Conservation (phyloP, 75 land plant genomes). For the Cunninghamia lanceolata region DNA sequence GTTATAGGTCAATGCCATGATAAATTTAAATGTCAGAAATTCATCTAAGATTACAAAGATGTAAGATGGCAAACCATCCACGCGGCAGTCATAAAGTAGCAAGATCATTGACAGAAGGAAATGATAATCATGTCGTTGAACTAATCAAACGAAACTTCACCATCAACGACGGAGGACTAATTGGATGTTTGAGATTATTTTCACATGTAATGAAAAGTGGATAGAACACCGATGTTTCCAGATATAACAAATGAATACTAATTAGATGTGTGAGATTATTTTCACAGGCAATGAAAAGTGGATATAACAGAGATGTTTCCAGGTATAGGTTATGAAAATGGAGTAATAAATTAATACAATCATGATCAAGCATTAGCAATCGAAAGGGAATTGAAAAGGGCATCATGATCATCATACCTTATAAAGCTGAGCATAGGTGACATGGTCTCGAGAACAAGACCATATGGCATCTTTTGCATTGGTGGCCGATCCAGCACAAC, state of each 20-base stretch:
- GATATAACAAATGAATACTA: neutral
- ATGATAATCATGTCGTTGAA: neutral
- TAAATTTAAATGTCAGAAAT: neutral
- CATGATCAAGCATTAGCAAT: neutral
- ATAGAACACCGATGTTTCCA: conserved; percentile 4
- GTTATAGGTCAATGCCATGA: neutral
- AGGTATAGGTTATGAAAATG: neutral
- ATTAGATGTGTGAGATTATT: neutral
- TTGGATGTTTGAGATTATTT: neutral
- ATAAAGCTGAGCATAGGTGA: conserved; percentile 78
- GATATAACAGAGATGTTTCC: neutral
- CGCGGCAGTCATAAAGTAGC: neutral
- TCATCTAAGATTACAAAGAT: neutral
- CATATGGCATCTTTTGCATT: conserved; percentile 40
- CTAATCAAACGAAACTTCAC: neutral
- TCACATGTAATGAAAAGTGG: neutral
- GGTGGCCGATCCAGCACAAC: conserved; percentile 20
- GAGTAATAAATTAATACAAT: neutral
- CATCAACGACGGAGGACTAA: neutral
- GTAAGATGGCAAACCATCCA: neutral
- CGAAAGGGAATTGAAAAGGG: neutral
- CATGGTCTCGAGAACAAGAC: conserved; percentile 51
- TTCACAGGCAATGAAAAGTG: neutral
- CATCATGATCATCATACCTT: conserved; percentile 52
- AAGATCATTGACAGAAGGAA: neutral